A percentile compares a stretch with the other conserved stretches of the same genome.
Conservation (phyloP, 202 grass and related monocot genomes). For the Alloteropsis angusta region DNA sequence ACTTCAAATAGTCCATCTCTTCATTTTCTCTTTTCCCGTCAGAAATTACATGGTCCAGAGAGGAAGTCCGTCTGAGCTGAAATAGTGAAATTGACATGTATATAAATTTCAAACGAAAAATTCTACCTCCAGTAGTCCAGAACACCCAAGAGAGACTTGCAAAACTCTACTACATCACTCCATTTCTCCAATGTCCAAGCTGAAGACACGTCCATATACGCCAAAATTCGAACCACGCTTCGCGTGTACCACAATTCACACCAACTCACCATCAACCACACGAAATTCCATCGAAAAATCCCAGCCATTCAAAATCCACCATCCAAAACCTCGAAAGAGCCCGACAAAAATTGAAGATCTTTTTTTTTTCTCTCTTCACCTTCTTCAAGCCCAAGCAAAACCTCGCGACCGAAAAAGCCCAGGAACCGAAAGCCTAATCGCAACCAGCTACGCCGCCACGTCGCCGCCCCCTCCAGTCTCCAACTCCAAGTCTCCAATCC, state of each 20-base stretch:
- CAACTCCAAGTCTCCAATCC: constrained; percentile 33
- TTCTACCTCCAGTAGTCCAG: neutral
- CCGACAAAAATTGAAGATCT: neutral
- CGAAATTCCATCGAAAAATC: neutral
- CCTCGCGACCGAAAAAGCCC: neutral
- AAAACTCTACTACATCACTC: neutral
- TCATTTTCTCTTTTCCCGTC: neutral
- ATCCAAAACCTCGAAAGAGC: neutral
- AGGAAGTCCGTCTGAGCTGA: neutral
- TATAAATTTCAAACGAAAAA: neutral
- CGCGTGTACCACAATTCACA: constrained; percentile 7
- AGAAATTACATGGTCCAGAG: neutral
- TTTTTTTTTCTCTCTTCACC: constrained; percentile 1
- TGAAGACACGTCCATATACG: constrained; percentile 25
- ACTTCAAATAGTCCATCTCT: neutral
- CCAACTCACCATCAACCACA: constrained; percentile 15
- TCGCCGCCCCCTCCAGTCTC: neutral
- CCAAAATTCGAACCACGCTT: neutral
- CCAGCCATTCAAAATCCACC: neutral
- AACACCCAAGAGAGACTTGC: neutral
- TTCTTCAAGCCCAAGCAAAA: constrained; percentile 43
- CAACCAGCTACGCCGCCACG: constrained; percentile 22
- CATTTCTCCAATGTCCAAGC: neutral
- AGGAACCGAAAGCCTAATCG: constrained; percentile 31
- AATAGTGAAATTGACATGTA: neutral